Conservation (phyloP, 148 eudicot genomes). For the Rhododendron ovatum region DNA sequence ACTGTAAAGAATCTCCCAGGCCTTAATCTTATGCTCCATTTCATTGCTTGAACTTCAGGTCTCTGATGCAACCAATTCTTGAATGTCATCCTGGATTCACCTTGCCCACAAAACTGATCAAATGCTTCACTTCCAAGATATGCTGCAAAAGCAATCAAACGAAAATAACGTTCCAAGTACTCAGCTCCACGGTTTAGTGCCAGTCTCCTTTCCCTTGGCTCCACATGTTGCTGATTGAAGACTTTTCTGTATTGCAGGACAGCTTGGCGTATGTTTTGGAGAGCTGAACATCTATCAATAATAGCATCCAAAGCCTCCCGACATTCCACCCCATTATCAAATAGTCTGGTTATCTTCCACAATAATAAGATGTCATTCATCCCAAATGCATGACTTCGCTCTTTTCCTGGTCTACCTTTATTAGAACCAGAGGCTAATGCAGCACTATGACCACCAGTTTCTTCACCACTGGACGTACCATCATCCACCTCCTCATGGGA, state of each 20-base stretch:
- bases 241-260: conserved; percentile 70
- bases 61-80: conserved; percentile 87
- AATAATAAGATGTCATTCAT: conserved; percentile 84
- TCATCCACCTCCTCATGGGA: conserved; percentile 42
- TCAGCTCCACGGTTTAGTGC: conserved; percentile 94
- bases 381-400: conserved; percentile 61
- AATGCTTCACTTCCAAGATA: conserved; percentile 95
- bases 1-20: conserved; percentile 93
- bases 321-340: conserved; percentile 93
- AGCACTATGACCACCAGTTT: conserved; percentile 41
- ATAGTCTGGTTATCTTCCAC: conserved; percentile 94
- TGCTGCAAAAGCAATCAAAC: conserved; percentile 93
- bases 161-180: conserved; percentile 90
- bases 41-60: conserved; percentile 96
- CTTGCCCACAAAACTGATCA: conserved; percentile 83
- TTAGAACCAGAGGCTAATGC: conserved; percentile 28
- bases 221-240: conserved; percentile 84
- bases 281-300: conserved; percentile 91
- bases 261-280: conserved; percentile 94
- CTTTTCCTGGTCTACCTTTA: conserved; percentile 33
- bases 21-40: conserved; percentile 93
- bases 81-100: conserved; percentile 70
- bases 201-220: conserved; percentile 87
- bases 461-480: conserved; percentile 62
- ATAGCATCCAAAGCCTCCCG: conserved; percentile 92